These are phyloP conservation scores for Metarhizium anisopliae DNA, from an alignment of 2,329 filamentous ascomycete genomes.

Conservation along the genomic window DNA sequence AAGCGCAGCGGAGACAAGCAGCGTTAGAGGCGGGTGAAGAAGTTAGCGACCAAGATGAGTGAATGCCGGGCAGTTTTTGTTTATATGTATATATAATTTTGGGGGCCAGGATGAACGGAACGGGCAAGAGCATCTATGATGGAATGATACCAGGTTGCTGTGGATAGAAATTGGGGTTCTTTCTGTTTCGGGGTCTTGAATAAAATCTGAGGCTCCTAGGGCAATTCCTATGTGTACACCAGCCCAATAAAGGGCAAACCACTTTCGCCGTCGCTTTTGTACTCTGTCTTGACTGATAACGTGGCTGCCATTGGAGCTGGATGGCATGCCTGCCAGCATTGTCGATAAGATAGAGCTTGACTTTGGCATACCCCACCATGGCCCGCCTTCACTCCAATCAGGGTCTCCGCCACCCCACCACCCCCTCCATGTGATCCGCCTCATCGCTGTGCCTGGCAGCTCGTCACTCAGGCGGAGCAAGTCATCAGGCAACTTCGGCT, in stretches of 20 bases:
- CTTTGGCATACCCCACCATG: neutral
- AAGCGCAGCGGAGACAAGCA: conserved; percentile 46
- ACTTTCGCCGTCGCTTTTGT: too few relatives aligned
- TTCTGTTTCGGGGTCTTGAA: neutral
- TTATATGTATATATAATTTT: neutral
- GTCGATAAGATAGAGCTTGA: neutral
- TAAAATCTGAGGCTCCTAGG: too few relatives aligned
- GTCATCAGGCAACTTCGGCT: conserved; percentile 7
- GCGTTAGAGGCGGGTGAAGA: conserved; percentile 43
- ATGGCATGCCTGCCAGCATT: neutral
- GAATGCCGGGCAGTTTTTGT: neutral
- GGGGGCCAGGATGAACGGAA: neutral
- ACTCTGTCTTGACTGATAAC: neutral
- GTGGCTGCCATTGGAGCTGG: neutral
- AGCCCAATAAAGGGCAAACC: too few relatives aligned
- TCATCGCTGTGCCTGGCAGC: conserved; percentile 10
- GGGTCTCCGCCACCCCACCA: conserved; percentile 6
- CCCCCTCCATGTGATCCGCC: conserved; percentile 21
- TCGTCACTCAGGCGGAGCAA: conserved; percentile 7
- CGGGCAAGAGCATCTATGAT: neutral
- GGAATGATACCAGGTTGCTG: neutral
- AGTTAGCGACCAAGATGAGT: conserved; percentile 31
- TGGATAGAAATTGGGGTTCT: neutral
- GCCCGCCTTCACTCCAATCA: neutral
- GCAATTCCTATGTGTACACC: too few relatives aligned